Evolutionary conservation across 2,329 filamentous ascomycete species (phyloP).

Genomic region (Capronia americana): DNA sequence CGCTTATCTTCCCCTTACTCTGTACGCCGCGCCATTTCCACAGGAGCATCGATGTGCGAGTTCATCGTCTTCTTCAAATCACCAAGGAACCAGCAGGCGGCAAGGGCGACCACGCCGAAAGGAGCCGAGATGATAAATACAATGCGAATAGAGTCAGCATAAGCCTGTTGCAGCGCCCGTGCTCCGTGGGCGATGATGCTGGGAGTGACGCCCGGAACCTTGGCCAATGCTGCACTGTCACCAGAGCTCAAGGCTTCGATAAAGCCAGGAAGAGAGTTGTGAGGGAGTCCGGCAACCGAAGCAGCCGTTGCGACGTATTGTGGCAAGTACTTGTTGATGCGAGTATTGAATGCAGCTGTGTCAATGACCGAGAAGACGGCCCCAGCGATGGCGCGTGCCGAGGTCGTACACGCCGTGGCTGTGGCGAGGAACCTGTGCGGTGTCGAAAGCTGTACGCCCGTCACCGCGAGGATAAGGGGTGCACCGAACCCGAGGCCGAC

Average conservation of each 20-base stretch:
- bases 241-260: conserved; percentile 1
- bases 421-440: conserved; percentile 28
- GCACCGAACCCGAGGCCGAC: conserved; percentile 24
- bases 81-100: conserved; percentile 23
- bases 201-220: conserved; percentile 16
- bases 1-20: too few relatives aligned
- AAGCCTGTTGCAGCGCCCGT: conserved; percentile 24
- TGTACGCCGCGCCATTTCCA: conserved; percentile 9
- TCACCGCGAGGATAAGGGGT: conserved; percentile 23
- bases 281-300: conserved; percentile 18
- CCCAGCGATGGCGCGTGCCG: conserved; percentile 22
- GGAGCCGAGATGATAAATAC: conserved; percentile 29
- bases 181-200: background rate
- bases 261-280: conserved; percentile 18
- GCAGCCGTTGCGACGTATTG: conserved; percentile 22
- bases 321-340: conserved; percentile 13
- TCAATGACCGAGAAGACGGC: conserved; percentile 24
- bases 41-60: conserved; percentile 29
- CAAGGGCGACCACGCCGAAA: conserved; percentile 14
- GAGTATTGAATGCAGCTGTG: conserved; percentile 20
- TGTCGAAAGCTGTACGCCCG: conserved; percentile 28
- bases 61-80: conserved; percentile 26
- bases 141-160: conserved; percentile 26
- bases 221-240: conserved; percentile 5
- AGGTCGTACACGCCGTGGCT: conserved; percentile 24